Evolutionary conservation across 176 grass and related monocot genomes (phyloP), one percentile per base, ranked within the genome.

Genomic region (Raddia guianensis): DNA sequence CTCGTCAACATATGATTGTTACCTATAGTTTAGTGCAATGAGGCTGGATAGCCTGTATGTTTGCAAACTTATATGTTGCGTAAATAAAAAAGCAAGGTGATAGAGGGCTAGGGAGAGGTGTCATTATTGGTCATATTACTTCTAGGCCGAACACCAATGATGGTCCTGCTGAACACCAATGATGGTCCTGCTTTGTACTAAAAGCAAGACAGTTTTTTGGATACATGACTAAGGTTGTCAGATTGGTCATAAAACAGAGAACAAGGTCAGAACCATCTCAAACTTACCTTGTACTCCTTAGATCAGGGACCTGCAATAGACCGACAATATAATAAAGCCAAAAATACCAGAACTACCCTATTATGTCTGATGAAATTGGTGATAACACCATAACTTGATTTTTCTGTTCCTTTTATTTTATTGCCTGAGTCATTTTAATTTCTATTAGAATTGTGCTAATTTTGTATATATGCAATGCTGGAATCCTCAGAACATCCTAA

Each of bases 21-120:
- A 68, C 50, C 40, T 72, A 61, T 82, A 63, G 49, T 71, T 56
- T 75, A 68, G 52, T 76, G 42, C 52, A 76, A 68, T 21, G 56
- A 82, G 58, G 12, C 35, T 83, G 73, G 72, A 19, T 37, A 63
- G 56, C 6, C n/a, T 70, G 18, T 73, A 66, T 57, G 44, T 71
- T 70, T 1, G 4, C 20, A 77, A 68, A 45, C 20, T 21, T 83
- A 16, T 75, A 55, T 74, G 58, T 54, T 74, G 67, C 33, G 42
- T 73, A 82, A 73, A 76, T 14, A 33, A 76, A 63, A 48, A 48
- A 19, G 12, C 44, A 62, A 61, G 73, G 4, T 19, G 5, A 18
- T 62, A 63, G 74, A 49, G 44, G 16, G 12, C 16, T 12, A 73
- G 57, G 66, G 32, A 72, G 21, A 34, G 68, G 70, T 19, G 13